Evolutionary conservation across 108 stramenopile genomes (phyloP).

Genomic region (Pseudonitzschia multiseries): DNA sequence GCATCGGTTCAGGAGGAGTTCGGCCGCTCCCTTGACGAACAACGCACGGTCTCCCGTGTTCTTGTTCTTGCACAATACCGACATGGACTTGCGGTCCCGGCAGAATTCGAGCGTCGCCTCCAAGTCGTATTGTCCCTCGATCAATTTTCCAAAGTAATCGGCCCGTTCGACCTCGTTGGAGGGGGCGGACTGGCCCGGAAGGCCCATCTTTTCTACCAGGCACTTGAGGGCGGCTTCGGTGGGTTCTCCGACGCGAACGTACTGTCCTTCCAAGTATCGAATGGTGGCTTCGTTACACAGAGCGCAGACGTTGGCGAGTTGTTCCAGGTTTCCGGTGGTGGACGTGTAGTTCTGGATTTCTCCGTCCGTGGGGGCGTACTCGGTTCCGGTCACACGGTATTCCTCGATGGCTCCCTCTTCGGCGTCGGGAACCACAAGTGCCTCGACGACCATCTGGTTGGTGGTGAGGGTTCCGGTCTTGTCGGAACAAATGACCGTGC

Average conservation of each 20-base stretch:
- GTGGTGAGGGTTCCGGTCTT: conserved; percentile 99
- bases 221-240: conserved; percentile 93
- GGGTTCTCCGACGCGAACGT: conserved; percentile 81
- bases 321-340: conserved; percentile 2
- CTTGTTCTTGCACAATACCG: conserved; percentile 48
- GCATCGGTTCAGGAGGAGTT: not conserved
- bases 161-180: not conserved
- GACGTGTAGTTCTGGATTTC: not conserved
- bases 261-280: conserved; percentile 1
- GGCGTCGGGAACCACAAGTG: conserved; percentile 74
- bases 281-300: conserved; percentile 11
- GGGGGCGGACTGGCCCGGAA: not conserved
- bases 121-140: not conserved
- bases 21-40: conserved; percentile 5
- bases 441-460: conserved; percentile 89
- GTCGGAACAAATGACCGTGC: conserved; percentile 94
- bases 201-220: conserved; percentile 84
- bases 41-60: not conserved
- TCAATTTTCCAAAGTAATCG: not conserved
- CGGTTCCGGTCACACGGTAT: conserved; percentile 20
- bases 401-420: conserved; percentile 62
- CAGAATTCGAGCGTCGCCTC: conserved; percentile 91
- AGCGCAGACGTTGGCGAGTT: conserved; percentile 23
- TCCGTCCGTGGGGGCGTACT: conserved; percentile 5
- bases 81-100: conserved; percentile 80